Conservation (phyloP, 306 rosid genomes). For the Elaeagnus macrophylla region DNA sequence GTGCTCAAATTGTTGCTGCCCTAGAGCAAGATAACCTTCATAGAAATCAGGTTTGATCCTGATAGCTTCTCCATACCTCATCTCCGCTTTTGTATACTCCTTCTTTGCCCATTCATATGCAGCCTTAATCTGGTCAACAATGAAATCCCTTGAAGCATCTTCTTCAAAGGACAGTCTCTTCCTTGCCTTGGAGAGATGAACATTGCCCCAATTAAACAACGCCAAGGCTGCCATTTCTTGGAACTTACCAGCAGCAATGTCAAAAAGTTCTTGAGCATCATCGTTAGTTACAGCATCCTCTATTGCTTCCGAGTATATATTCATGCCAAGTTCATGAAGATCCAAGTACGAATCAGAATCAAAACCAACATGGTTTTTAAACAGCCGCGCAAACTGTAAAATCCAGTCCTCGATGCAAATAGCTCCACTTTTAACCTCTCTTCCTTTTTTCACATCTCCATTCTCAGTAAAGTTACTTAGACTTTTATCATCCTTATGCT, state of each 20-base stretch:
- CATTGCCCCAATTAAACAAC: constrained; percentile 85
- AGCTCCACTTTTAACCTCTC: constrained; percentile 17
- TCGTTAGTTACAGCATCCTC: constrained; percentile 59
- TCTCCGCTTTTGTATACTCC: constrained; percentile 64
- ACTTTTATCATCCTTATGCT: constrained; percentile 11
- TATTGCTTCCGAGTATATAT: constrained; percentile 73
- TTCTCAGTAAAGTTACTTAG: constrained; percentile 21
- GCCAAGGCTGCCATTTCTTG: constrained; percentile 95
- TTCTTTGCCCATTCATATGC: constrained; percentile 70
- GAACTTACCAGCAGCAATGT: constrained; percentile 70
- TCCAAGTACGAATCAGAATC: constrained; percentile 79
- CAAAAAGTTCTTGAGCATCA: constrained; percentile 72
- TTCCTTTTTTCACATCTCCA: constrained; percentile 30
- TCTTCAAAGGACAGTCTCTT: constrained; percentile 44
- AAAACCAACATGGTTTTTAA: constrained; percentile 92
- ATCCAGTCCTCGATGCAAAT: constrained; percentile 78
- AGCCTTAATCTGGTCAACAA: constrained; percentile 36
- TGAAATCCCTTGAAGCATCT: constrained; percentile 42
- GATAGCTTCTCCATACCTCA: constrained; percentile 60
- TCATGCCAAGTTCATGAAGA: constrained; percentile 85
- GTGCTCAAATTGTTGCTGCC: constrained; percentile 81
- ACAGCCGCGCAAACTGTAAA: constrained; percentile 80
- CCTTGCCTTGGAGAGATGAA: constrained; percentile 80
- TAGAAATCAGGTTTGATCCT: constrained; percentile 64
- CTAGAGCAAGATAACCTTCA: constrained; percentile 81